These are phyloP conservation scores for Clarkia xantiana DNA, from an alignment of 345 rosid genomes.

Conservation along the genomic window DNA sequence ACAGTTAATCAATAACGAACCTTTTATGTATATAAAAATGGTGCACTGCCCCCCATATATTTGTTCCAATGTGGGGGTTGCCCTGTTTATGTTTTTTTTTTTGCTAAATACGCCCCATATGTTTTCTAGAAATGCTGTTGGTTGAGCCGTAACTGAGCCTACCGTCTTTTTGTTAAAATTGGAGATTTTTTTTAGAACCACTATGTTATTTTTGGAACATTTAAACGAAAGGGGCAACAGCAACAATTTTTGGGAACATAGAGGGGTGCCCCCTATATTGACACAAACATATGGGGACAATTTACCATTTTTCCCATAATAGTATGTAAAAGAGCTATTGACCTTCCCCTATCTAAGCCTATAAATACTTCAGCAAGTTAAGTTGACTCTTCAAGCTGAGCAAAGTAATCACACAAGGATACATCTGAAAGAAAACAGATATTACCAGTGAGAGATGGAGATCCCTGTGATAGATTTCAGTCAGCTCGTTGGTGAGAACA, in stretches of 20 bases:
- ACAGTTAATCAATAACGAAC: conserved; percentile 8
- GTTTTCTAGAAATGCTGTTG: too few species aligned
- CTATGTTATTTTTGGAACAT: too few species aligned
- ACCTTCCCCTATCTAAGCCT: conserved; percentile 7
- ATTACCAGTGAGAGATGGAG: conserved; percentile 25
- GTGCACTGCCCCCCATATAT: too few species aligned
- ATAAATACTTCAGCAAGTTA: conserved; percentile 23
- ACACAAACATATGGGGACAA: background rate
- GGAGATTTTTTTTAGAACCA: too few species aligned
- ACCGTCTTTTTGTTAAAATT: too few species aligned
- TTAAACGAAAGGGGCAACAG: too few species aligned
- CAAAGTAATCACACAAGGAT: conserved; percentile 4
- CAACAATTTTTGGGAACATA: too few species aligned
- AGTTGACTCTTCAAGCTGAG: conserved; percentile 12
- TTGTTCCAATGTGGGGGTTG: too few species aligned
- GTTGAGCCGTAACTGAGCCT: too few species aligned
- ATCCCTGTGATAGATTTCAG: conserved; percentile 52
- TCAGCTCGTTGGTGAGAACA: conserved; percentile 49
- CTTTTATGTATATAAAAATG: background rate
- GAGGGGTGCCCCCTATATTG: too few species aligned
- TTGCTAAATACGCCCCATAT: too few species aligned
- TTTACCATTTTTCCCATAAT: conserved; percentile 1
- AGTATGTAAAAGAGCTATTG: background rate
- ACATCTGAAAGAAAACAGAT: background rate
- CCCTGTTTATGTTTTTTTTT: too few species aligned